Percentiles rank a stretch among this genome's conserved stretches.
Evolutionary conservation across 2,329 filamentous ascomycete species (phyloP).

Genomic region (Aureobasidium leucospermi): DNA sequence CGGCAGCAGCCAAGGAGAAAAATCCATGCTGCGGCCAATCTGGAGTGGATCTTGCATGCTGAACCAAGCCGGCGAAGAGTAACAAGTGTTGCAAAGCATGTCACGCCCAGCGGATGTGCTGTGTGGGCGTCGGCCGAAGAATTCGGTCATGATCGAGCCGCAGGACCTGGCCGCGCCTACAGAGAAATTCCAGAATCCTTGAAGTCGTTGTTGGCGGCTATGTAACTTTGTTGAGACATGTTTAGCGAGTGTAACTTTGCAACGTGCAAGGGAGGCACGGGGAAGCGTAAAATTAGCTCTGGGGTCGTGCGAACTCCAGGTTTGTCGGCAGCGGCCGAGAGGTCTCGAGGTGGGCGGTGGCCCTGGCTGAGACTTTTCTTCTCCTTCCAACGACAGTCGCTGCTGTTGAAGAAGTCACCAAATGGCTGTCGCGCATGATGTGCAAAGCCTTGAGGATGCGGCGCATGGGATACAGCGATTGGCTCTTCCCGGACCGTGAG

Average conservation of each 20-base stretch:
- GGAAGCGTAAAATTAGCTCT: conserved; percentile 1
- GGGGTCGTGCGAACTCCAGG: conserved; percentile 3
- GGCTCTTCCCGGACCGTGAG: not conserved
- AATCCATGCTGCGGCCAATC: not conserved
- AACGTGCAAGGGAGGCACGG: conserved; percentile 1
- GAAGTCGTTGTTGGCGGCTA: not conserved
- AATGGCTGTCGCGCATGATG: not conserved
- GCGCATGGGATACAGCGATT: too few relatives aligned
- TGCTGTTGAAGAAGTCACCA: not conserved
- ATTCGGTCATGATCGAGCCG: not conserved
- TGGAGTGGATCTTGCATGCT: not conserved
- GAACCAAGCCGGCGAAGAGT: not conserved
- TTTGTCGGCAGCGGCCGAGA: conserved; percentile 1
- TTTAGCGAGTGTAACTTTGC: conserved; percentile 5
- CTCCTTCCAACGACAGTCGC: not conserved
- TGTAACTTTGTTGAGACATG: not conserved
- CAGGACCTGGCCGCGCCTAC: not conserved
- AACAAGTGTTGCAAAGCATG: conserved; percentile 9
- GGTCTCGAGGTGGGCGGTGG: not conserved
- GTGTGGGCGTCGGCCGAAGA: not conserved
- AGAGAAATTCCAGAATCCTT: conserved; percentile 2
- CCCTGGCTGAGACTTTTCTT: not conserved
- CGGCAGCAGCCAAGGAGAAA: not conserved
- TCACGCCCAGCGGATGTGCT: not conserved
- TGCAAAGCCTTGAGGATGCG: not conserved